Conservation (phyloP, 345 rosid genomes). For the Turritis glabra region DNA sequence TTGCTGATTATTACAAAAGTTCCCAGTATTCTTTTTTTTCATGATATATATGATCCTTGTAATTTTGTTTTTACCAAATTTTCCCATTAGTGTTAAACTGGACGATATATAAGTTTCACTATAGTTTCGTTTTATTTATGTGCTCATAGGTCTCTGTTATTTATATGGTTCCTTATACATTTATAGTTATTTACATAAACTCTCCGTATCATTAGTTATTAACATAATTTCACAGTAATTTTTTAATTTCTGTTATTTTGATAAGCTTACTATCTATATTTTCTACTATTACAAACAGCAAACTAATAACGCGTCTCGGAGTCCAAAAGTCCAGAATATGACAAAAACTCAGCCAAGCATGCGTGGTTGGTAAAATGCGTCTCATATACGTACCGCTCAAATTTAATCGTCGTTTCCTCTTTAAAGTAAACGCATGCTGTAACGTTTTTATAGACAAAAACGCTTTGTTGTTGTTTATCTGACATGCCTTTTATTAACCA, state of each 20-base stretch:
- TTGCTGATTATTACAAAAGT: too few relatives aligned
- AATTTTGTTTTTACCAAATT: too few relatives aligned
- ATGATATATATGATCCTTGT: too few relatives aligned
- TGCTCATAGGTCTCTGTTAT: too few relatives aligned
- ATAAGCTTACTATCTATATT: not conserved
- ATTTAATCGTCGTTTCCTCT: not conserved
- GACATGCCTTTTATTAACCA: not conserved
- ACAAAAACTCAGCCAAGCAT: not conserved
- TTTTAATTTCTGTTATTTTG: too few relatives aligned
- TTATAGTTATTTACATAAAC: not conserved
- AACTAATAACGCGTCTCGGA: too few relatives aligned
- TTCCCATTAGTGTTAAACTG: not conserved
- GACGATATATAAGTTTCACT: too few relatives aligned
- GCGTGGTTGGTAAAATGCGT: not conserved
- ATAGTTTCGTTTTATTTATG: too few relatives aligned
- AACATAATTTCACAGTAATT: too few relatives aligned
- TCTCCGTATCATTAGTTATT: not conserved
- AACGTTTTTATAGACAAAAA: not conserved
- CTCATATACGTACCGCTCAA: not conserved
- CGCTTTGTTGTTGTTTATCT: not conserved
- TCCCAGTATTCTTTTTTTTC: too few relatives aligned
- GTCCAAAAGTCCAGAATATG: not conserved
- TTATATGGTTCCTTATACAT: not conserved
- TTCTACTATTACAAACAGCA: too few relatives aligned
- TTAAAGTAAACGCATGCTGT: not conserved